Conservation (phyloP, 352 stramenopile genomes). For the Phytopythium sindhum region DNA sequence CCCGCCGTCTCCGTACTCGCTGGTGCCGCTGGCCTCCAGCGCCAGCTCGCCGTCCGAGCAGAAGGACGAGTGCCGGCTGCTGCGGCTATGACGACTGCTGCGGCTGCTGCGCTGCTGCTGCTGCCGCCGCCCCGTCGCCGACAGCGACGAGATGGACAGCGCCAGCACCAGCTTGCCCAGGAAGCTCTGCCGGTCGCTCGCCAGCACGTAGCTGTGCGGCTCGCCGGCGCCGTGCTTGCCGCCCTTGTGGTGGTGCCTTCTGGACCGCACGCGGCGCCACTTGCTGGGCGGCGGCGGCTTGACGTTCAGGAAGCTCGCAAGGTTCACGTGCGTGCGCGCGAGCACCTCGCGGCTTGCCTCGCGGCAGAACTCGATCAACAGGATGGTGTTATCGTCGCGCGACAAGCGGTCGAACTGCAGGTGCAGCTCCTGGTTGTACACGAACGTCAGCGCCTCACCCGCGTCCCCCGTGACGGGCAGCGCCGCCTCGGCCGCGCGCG, state of each 20-base stretch:
- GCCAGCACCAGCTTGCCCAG: constrained; percentile 75
- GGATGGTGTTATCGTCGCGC: constrained; percentile 80
- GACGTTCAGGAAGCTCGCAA: constrained; percentile 75
- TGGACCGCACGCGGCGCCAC: neutral
- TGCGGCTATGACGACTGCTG: constrained; percentile 21
- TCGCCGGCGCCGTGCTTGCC: constrained; percentile 9
- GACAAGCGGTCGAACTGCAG: constrained; percentile 82
- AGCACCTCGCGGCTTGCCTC: constrained; percentile 73
- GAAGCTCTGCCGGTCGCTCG: constrained; percentile 83
- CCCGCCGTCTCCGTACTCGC: constrained; percentile 11
- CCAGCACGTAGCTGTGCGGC: constrained; percentile 70
- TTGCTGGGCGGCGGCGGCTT: constrained; percentile 8
- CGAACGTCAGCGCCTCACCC: constrained; percentile 46
- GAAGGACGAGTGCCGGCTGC: constrained; percentile 5
- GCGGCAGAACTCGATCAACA: constrained; percentile 81
- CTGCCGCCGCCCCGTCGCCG: constrained; percentile 23
- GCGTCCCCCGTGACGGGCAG: constrained; percentile 9
- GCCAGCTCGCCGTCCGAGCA: constrained; percentile 13
- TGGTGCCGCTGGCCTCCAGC: neutral
- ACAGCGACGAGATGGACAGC: constrained; percentile 65
- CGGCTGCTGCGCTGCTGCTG: constrained; percentile 6
- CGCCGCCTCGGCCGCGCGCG: constrained; percentile 39
- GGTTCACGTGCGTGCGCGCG: constrained; percentile 77
- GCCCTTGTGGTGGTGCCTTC: constrained; percentile 15
- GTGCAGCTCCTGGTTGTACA: constrained; percentile 79